Evolutionary conservation across 2,329 filamentous ascomycete species (phyloP), one percentile per base, ranked within the genome.

Genomic region (Talaromyces sp.): DNA sequence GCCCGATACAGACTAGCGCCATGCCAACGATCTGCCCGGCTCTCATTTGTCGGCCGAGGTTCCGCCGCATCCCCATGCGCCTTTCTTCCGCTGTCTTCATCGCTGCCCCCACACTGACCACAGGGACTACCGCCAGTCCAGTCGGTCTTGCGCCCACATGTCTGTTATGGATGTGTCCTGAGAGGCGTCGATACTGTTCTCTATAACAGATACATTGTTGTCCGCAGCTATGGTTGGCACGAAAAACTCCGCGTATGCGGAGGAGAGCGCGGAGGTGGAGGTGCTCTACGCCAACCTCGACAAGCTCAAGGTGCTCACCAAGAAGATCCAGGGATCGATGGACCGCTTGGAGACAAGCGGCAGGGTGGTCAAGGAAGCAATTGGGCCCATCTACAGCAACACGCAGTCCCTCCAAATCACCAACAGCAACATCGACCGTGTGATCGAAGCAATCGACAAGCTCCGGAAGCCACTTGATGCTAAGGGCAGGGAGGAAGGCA

Each of bases 291-390:
- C 86, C 59, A 86, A 86, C 66, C 86, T 98, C 64, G 91, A 96
- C 68, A 98, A 96, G 83, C 96, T 96, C 67, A 89, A 92, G 62
- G 86, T 91, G 71, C 84, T 98, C 73, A 96, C 92, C 32, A 96
- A 95, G 80, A 96, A 96, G 81, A 97, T 99, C 59, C 90, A 96
- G 75, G 89, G 90, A 29, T 96, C 91, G 56, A 83, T 97, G 66
- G 85, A 86, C 41, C 85, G 93, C 59, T 82, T 99, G 35, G 92
- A 98, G 69, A 86, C 88, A 41, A 96, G 91, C 58, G 95, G 93
- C 19, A 91, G 92, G 77, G 93, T 89, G 62, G 92, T 98, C 21
- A 89, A 91, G 69, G 91, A 96, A 71, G 93, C 96, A 11, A 92
- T 96, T 59, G 91, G 91, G 0, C 95, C 95, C 9, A 88, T 99